Conservation (phyloP, 768 basidiomycete species). For the Dentipellis sp. region DNA sequence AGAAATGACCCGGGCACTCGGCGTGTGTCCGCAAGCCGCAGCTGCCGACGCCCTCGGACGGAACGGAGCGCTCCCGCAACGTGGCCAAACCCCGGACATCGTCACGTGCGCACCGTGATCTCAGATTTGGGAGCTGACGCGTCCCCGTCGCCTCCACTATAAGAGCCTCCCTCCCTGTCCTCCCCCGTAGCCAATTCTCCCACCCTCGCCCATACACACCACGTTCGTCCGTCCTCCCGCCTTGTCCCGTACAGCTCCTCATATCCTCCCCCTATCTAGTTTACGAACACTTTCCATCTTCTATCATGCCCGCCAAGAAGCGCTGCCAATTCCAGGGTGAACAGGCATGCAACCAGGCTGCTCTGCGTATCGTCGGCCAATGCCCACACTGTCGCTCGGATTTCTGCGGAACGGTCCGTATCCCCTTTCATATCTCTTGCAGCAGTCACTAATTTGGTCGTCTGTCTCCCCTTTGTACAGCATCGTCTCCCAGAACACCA, state of each 20-base stretch:
- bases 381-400: slow-evolving; percentile 72
- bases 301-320: slow-evolving; percentile 73
- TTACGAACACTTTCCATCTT: slow-evolving; percentile 10
- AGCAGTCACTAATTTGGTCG: slow-evolving; percentile 7
- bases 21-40: too few species aligned
- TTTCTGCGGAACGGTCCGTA: slow-evolving; percentile 70
- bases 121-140: slow-evolving; percentile 17
- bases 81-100: background rate
- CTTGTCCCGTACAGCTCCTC: background rate
- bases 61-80: too few species aligned
- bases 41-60: too few species aligned
- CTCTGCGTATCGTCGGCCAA: slow-evolving; percentile 75
- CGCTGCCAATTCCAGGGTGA: slow-evolving; percentile 65
- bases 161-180: slow-evolving; percentile 3
- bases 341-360: slow-evolving; percentile 66
- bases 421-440: background rate
- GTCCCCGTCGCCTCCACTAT: slow-evolving; percentile 13
- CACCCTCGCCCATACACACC: background rate
- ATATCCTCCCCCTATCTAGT: background rate
- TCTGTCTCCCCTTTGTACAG: slow-evolving; percentile 28
- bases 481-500: slow-evolving; percentile 89
- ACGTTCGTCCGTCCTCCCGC: background rate
- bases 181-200: background rate
- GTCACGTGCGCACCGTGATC: slow-evolving; percentile 4
- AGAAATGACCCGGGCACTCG: too few species aligned